phyloP scores from a whole-genome alignment of 2,329 filamentous ascomycete genomes.

The Penicillium sp. region DNA sequence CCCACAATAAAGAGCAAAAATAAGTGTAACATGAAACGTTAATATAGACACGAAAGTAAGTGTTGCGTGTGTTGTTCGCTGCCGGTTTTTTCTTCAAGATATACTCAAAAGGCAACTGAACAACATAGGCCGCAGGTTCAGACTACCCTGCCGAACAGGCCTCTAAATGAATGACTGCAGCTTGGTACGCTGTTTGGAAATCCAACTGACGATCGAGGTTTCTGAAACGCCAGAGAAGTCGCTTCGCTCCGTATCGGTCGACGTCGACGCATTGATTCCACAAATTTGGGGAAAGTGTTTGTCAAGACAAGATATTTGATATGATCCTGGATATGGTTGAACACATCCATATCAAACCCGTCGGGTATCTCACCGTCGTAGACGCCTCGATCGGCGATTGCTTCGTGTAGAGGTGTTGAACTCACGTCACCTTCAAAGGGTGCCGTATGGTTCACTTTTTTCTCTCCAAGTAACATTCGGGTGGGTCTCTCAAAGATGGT shows the following conservation, averaged over 20 bases:
- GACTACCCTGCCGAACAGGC: background rate
- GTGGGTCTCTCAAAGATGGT: constrained; percentile 3
- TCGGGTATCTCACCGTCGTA: constrained; percentile 2
- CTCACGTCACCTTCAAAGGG: background rate
- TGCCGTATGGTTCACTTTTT: background rate
- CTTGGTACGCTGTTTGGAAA: background rate
- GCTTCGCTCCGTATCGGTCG: constrained; percentile 2
- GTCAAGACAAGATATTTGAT: constrained; percentile 12
- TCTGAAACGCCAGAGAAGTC: background rate
- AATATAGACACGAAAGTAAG: background rate
- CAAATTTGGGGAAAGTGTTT: constrained; percentile 9
- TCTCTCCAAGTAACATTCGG: background rate
- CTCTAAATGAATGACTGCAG: background rate
- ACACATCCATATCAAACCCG: constrained; percentile 2
- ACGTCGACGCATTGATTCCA: constrained; percentile 6
- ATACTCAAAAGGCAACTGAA: no score
- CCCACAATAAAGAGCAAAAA: background rate
- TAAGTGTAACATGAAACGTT: background rate
- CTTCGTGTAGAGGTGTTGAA: background rate
- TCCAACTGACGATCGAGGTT: background rate
- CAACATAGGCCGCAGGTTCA: background rate
- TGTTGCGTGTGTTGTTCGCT: background rate
- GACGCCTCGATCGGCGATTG: background rate
- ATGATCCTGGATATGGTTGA: constrained; percentile 6
- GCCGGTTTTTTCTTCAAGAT: no score